These are phyloP conservation scores for Penicillium psychrofluorescens DNA, from an alignment of 495 filamentous ascomycete species.

Conservation along the genomic window DNA sequence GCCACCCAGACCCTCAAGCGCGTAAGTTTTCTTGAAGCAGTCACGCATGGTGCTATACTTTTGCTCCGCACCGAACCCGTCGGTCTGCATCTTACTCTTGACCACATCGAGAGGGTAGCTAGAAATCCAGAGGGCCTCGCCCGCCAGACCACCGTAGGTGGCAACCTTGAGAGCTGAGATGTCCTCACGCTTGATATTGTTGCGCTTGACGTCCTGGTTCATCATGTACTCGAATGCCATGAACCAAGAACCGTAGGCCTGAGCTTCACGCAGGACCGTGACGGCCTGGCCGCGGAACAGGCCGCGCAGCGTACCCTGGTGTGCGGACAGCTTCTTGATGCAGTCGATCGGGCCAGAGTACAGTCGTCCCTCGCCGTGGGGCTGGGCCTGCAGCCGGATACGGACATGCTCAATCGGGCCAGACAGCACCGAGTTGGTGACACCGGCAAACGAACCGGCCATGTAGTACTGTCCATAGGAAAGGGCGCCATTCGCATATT, in stretches of 20 bases:
- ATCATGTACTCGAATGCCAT: slow-evolving; percentile 92
- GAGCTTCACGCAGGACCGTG: slow-evolving; percentile 80
- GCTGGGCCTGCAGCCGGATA: slow-evolving; percentile 96
- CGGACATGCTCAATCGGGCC: slow-evolving; percentile 94
- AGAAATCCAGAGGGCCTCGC: slow-evolving; percentile 85
- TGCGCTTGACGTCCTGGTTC: slow-evolving; percentile 76
- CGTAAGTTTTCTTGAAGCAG: slow-evolving; percentile 79
- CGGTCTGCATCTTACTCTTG: slow-evolving; percentile 99
- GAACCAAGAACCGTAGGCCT: slow-evolving; percentile 96
- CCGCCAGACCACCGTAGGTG: slow-evolving; percentile 85
- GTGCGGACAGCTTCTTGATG: slow-evolving; percentile 68
- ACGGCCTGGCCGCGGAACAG: slow-evolving; percentile 83
- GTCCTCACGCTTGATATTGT: slow-evolving; percentile 63
- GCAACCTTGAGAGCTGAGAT: slow-evolving; percentile 81
- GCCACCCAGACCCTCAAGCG: slow-evolving; percentile 66
- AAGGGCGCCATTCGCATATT: slow-evolving; percentile 44
- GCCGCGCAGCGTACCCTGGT: slow-evolving; percentile 58
- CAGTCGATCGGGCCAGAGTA: slow-evolving; percentile 87
- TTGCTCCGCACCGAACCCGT: slow-evolving; percentile 69
- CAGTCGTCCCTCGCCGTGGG: slow-evolving; percentile 69
- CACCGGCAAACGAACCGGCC: slow-evolving; percentile 83
- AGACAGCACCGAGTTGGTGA: slow-evolving; percentile 84
- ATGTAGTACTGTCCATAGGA: slow-evolving; percentile 82
- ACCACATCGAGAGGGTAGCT: slow-evolving; percentile 96
- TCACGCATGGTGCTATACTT: slow-evolving; percentile 78